Evolutionary conservation across 805 yeast species (phyloP).

Genomic region (Yarrowia phangngaensis): DNA sequence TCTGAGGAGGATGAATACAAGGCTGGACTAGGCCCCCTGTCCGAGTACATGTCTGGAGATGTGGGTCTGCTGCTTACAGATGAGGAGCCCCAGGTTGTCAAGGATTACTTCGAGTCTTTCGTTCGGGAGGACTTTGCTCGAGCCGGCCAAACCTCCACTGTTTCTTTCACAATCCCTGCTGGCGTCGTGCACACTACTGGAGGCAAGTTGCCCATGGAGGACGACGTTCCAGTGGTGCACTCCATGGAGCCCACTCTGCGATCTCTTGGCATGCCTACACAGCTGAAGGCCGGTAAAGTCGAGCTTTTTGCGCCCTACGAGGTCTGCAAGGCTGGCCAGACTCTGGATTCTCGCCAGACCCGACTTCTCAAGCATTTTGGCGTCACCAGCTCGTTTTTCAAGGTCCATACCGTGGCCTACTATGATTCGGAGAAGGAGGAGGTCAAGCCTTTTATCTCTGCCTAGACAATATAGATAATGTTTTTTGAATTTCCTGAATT

Average conservation of each 20-base stretch:
- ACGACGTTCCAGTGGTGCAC: conserved; percentile 95
- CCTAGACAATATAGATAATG: no score
- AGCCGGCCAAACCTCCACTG: conserved; percentile 80
- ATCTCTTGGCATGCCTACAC: conserved; percentile 86
- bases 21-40: conserved; percentile 70
- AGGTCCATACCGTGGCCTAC: conserved; percentile 71
- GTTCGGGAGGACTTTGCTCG: conserved; percentile 80
- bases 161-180: conserved; percentile 78
- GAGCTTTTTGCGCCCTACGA: conserved; percentile 67
- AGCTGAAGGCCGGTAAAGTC: conserved; percentile 84
- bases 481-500: conserved; percentile 1
- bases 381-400: conserved; percentile 87
- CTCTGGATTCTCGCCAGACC: conserved; percentile 85
- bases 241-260: conserved; percentile 91
- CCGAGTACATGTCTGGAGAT: conserved; percentile 65
- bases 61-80: conserved; percentile 86
- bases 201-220: conserved; percentile 83
- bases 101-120: conserved; percentile 77
- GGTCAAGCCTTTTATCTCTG: conserved; percentile 28
- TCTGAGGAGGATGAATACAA: conserved; percentile 85
- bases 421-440: conserved; percentile 58
- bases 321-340: conserved; percentile 77
- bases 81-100: conserved; percentile 84
- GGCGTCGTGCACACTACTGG: conserved; percentile 94
- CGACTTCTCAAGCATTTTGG: conserved; percentile 92